These are phyloP conservation scores for Suillus weaverae DNA, from an alignment of 768 basidiomycete genomes.

Conservation along the genomic window DNA sequence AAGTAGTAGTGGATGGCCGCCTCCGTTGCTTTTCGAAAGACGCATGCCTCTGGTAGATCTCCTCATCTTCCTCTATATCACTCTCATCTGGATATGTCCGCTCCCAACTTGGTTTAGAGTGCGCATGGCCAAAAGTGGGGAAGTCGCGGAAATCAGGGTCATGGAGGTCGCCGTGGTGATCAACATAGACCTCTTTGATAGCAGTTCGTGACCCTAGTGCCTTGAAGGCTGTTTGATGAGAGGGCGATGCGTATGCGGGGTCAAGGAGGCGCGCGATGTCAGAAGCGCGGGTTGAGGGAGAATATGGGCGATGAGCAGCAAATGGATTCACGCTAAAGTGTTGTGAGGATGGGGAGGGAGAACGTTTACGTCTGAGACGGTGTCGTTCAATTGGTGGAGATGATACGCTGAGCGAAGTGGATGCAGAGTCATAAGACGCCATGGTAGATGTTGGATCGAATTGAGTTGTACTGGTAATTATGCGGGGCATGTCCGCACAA, in stretches of 20 bases:
- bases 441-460: slow-evolving; percentile 16
- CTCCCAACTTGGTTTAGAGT: slow-evolving; percentile 36
- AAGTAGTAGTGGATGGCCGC: slow-evolving; percentile 25
- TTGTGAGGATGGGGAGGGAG: slow-evolving; percentile 29
- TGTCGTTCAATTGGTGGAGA: slow-evolving; percentile 22
- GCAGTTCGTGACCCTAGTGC: slow-evolving; percentile 18
- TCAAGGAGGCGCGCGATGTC: slow-evolving; percentile 67
- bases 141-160: slow-evolving; percentile 71
- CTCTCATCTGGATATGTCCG: slow-evolving; percentile 30
- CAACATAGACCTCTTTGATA: slow-evolving; percentile 48
- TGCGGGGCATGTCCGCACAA: slow-evolving; percentile 9
- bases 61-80: slow-evolving; percentile 32
- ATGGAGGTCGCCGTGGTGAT: slow-evolving; percentile 61
- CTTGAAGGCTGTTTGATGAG: slow-evolving; percentile 26
- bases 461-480: slow-evolving; percentile 1
- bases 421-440: slow-evolving; percentile 19
- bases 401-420: slow-evolving; percentile 20
- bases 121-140: slow-evolving; percentile 36
- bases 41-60: slow-evolving; percentile 13
- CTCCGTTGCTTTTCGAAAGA: slow-evolving; percentile 25
- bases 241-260: slow-evolving; percentile 53
- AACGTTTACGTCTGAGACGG: slow-evolving; percentile 24
- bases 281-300: slow-evolving; percentile 40
- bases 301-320: slow-evolving; percentile 29
- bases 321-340: slow-evolving; percentile 10